These are phyloP conservation scores for Chrysoporthe puriensis DNA, from an alignment of 2,329 filamentous ascomycete species.

Conservation along the genomic window DNA sequence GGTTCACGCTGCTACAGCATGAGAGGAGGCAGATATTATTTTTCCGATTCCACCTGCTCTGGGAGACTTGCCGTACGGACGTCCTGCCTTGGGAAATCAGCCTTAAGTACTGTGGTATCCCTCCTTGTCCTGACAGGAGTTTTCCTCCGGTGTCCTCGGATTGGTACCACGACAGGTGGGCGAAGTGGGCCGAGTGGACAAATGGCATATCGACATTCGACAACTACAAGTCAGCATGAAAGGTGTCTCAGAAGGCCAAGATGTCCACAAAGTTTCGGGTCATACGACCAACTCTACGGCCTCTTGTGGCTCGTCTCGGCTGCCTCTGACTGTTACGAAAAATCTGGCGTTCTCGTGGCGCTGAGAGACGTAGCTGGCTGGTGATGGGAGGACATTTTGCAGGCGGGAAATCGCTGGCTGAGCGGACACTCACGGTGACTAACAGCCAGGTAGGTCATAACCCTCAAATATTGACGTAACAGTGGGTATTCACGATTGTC, in stretches of 20 bases:
- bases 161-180: too few relatives aligned
- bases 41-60: neutral
- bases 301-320: neutral
- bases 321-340: neutral
- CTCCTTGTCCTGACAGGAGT: too few relatives aligned
- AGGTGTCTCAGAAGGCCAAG: neutral
- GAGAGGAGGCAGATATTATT: neutral
- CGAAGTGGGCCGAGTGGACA: neutral
- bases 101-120: too few relatives aligned
- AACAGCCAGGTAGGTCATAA: neutral
- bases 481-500: slow-evolving; percentile 29
- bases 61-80: neutral
- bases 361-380: neutral
- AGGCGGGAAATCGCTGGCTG: neutral
- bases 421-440: neutral
- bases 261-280: neutral
- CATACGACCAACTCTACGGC: neutral
- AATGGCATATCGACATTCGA: neutral
- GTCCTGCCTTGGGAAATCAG: neutral
- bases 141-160: too few relatives aligned
- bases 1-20: too few relatives aligned
- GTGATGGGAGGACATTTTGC: neutral
- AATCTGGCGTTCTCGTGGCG: neutral
- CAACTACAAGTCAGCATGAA: neutral
- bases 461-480: slow-evolving; percentile 4